phyloP scores from a whole-genome alignment of 1,284 basidiomycete genomes.

The Pseudozyma pruni region DNA sequence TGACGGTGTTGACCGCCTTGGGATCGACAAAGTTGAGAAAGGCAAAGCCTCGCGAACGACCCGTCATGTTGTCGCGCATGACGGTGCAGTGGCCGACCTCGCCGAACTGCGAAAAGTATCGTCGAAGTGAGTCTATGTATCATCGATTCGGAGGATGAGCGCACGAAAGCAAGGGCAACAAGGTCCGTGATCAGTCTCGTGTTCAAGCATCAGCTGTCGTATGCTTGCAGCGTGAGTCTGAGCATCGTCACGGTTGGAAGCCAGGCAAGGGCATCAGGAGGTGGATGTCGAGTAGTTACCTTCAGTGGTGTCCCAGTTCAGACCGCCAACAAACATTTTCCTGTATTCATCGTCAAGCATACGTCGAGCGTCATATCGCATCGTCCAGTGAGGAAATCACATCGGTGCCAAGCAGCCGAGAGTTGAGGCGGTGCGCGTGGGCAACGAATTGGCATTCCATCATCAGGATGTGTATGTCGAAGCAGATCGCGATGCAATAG shows the following conservation, averaged over 20 bases:
- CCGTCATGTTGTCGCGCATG: conserved; percentile 88
- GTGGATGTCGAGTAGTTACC: conserved; percentile 69
- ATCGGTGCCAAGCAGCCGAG: no score
- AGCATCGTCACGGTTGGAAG: conserved; percentile 62
- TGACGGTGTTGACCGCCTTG: conserved; percentile 86
- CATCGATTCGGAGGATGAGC: no score
- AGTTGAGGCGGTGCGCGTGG: conserved; percentile 2
- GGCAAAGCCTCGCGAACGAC: conserved; percentile 90
- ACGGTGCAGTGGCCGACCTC: conserved; percentile 91
- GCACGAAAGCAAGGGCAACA: background rate
- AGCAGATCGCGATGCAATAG: conserved; percentile 1
- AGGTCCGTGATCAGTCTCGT: conserved; percentile 1
- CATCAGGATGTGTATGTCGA: conserved; percentile 22
- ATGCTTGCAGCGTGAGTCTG: no score
- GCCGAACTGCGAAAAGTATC: conserved; percentile 89
- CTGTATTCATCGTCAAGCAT: conserved; percentile 71
- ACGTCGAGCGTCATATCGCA: conserved; percentile 5
- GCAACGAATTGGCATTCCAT: conserved; percentile 39
- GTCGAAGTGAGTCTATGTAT: conserved; percentile 78
- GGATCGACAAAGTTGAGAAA: conserved; percentile 91
- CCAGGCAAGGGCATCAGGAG: background rate
- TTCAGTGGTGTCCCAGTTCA: conserved; percentile 97
- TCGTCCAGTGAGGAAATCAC: conserved; percentile 22
- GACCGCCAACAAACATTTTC: conserved; percentile 96
- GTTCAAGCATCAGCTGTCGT: background rate